Conservation (phyloP, 139 green algal genomes). For the Volvox reticuliferus region DNA sequence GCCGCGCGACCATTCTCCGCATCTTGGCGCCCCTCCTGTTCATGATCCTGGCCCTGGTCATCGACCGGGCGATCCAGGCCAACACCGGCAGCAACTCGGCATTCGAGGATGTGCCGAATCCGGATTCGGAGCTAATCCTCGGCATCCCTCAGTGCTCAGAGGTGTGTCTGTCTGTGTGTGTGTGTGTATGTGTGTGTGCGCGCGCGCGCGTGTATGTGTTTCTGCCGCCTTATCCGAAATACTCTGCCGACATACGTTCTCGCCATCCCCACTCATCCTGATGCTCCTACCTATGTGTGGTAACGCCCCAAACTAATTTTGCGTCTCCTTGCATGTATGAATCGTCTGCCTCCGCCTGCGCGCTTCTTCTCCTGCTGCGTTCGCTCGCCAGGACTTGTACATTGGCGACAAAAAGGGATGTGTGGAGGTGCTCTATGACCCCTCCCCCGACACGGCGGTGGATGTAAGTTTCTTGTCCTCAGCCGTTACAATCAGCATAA, state of each 20-base stretch:
- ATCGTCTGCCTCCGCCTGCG: too few relatives aligned
- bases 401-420: slow-evolving; percentile 53
- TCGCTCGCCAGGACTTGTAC: slow-evolving; percentile 78
- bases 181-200: not conserved
- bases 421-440: slow-evolving; percentile 34
- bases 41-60: slow-evolving; percentile 87
- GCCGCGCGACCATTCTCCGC: slow-evolving; percentile 80
- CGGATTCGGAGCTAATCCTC: not conserved
- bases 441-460: not conserved
- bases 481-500: too few relatives aligned
- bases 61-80: slow-evolving; percentile 69
- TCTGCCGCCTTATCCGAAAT: not conserved
- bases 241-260: too few relatives aligned
- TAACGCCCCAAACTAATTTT: too few relatives aligned
- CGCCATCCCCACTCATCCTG: too few relatives aligned
- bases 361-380: too few relatives aligned
- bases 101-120: slow-evolving; percentile 22
- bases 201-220: not conserved
- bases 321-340: too few relatives aligned
- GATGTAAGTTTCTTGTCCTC: too few relatives aligned
- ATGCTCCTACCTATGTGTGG: too few relatives aligned
- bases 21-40: slow-evolving; percentile 90
- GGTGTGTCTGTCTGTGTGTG: not conserved
- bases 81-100: slow-evolving; percentile 4
- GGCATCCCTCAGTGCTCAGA: slow-evolving; percentile 46